These are phyloP conservation scores for Huntiella bhutanensis DNA, from an alignment of 2,329 filamentous ascomycete species.

Conservation along the genomic window DNA sequence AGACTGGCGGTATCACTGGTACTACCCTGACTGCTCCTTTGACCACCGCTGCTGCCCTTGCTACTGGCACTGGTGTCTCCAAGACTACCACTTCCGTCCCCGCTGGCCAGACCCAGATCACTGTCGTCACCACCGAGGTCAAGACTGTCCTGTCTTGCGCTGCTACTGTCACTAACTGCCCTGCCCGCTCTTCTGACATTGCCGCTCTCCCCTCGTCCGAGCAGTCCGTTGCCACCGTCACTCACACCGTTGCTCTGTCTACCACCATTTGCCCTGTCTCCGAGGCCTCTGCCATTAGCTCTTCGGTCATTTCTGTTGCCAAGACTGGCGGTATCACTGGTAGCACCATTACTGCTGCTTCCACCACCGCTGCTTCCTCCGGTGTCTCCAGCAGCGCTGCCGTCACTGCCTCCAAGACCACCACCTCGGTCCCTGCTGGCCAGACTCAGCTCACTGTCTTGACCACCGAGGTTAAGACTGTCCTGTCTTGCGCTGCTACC, in stretches of 20 bases:
- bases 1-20: slow-evolving; percentile 21
- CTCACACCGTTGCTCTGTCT: slow-evolving; percentile 19
- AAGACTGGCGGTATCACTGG: slow-evolving; percentile 21
- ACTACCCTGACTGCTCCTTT: slow-evolving; percentile 18
- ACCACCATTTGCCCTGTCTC: slow-evolving; percentile 27
- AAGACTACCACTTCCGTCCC: slow-evolving; percentile 3
- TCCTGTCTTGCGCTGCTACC: slow-evolving; percentile 20
- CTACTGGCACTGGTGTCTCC: too few species aligned
- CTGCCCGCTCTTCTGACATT: slow-evolving; percentile 17
- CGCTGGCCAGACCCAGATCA: slow-evolving; percentile 20
- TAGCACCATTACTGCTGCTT: slow-evolving; percentile 18
- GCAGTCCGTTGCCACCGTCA: slow-evolving; percentile 12
- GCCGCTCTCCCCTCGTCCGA: slow-evolving; percentile 20
- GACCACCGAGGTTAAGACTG: slow-evolving; percentile 7
- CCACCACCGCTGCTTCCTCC: slow-evolving; percentile 20
- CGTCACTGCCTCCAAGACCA: slow-evolving; percentile 1
- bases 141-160: slow-evolving; percentile 12
- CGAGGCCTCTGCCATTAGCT: slow-evolving; percentile 23
- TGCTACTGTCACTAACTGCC: slow-evolving; percentile 38
- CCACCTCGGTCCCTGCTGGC: slow-evolving; percentile 5
- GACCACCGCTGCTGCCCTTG: slow-evolving; percentile 21
- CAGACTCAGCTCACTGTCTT: slow-evolving; percentile 28
- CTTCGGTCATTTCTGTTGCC: slow-evolving; percentile 20
- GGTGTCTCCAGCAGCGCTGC: too few species aligned
- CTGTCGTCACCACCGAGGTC: slow-evolving; percentile 21